These are phyloP conservation scores for Porphyrellus cyaneotinctus DNA, from an alignment of 768 basidiomycete species.

Conservation along the genomic window DNA sequence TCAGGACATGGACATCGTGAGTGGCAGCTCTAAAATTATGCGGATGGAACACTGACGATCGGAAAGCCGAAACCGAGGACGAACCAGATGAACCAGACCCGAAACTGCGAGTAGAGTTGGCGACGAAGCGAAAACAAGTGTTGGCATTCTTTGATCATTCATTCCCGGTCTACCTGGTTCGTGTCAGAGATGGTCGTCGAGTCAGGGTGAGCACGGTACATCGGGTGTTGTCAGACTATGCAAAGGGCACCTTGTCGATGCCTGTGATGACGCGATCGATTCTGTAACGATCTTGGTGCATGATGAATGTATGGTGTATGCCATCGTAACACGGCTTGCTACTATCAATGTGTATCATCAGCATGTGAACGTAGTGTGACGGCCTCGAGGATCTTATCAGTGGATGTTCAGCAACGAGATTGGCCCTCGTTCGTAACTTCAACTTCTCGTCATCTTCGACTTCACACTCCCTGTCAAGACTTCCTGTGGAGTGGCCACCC, in stretches of 20 bases:
- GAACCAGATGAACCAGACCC: neutral
- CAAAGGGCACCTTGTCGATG: conserved; percentile 15
- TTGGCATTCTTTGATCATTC: conserved; percentile 10
- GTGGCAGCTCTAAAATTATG: neutral
- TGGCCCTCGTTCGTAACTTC: too few species aligned
- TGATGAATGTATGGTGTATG: neutral
- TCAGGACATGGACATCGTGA: neutral
- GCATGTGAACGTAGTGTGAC: too few species aligned
- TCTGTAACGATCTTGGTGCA: conserved; percentile 2
- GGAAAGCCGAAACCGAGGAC: neutral
- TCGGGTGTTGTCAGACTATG: conserved; percentile 11
- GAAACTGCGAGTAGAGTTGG: conserved; percentile 10
- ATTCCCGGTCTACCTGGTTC: conserved; percentile 20
- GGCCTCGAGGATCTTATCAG: too few species aligned
- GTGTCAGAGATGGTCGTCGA: conserved; percentile 8
- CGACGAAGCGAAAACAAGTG: conserved; percentile 18
- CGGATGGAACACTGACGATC: neutral
- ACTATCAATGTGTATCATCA: too few species aligned
- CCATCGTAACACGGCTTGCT: neutral
- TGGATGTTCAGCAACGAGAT: too few species aligned
- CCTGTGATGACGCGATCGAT: conserved; percentile 15
- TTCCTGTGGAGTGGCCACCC: too few species aligned
- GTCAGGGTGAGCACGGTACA: conserved; percentile 15
- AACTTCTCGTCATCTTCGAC: too few species aligned
- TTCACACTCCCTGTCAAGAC: too few species aligned